Percentiles rank a stretch among this genome's conserved stretches.
phyloP scores from a whole-genome alignment of 345 rosid genomes.

The Populus ilicifolia region DNA sequence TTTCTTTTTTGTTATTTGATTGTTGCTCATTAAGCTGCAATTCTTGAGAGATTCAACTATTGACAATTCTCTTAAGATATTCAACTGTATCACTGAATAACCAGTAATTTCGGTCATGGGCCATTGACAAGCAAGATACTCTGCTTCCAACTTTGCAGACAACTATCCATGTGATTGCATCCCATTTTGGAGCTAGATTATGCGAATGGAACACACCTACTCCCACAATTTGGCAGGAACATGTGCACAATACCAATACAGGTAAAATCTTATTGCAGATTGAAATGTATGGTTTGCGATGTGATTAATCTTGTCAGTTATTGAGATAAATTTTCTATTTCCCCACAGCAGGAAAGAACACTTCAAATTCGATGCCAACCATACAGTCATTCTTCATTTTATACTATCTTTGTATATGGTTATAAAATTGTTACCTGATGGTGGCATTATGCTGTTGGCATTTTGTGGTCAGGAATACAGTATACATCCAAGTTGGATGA shows the following conservation, averaged over 20 bases:
- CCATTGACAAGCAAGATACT: neutral
- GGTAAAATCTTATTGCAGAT: conserved; percentile 36
- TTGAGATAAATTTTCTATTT: neutral
- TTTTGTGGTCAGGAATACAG: conserved; percentile 44
- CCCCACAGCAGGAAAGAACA: neutral
- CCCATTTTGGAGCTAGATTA: conserved; percentile 63
- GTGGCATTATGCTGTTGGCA: conserved; percentile 6
- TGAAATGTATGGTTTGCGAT: neutral
- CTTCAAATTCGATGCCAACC: neutral
- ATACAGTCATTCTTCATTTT: neutral
- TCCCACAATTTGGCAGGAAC: conserved; percentile 94
- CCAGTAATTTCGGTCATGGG: neutral
- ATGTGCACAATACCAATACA: conserved; percentile 55
- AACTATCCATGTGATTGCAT: conserved; percentile 62
- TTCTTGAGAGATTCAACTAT: neutral
- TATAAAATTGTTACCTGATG: neutral
- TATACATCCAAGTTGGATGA: conserved; percentile 92
- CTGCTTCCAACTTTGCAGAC: conserved; percentile 37
- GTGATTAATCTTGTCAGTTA: neutral
- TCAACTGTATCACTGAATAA: neutral
- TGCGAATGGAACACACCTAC: conserved; percentile 94
- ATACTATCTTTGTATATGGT: neutral
- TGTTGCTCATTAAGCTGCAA: neutral
- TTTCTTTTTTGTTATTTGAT: neutral
- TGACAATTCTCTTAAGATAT: neutral